Evolutionary conservation across 1,284 basidiomycete species (phyloP).

Genomic region (Ustilago esculenta): DNA sequence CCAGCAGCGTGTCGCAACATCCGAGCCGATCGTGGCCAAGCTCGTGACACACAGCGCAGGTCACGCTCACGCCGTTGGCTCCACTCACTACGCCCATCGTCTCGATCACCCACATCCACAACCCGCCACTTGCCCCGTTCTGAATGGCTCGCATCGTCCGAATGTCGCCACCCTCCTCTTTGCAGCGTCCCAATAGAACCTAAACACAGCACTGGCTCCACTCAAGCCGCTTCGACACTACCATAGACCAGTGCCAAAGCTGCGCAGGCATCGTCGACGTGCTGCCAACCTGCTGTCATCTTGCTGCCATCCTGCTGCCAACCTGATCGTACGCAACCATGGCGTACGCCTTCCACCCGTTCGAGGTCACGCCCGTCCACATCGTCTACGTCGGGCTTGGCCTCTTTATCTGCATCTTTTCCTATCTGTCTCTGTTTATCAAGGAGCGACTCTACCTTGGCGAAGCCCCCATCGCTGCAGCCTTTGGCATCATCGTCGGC

Average conservation of each 20-base stretch:
- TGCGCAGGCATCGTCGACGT: too few relatives aligned
- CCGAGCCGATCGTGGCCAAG: too few relatives aligned
- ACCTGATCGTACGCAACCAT: slow-evolving; percentile 7
- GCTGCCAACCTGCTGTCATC: too few relatives aligned
- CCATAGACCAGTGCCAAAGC: too few relatives aligned
- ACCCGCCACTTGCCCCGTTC: too few relatives aligned
- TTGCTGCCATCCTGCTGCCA: too few relatives aligned
- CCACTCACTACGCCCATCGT: too few relatives aligned
- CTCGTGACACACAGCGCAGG: too few relatives aligned
- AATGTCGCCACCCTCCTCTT: slow-evolving; percentile 31
- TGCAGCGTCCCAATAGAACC: slow-evolving; percentile 14
- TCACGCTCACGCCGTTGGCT: too few relatives aligned
- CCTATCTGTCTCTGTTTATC: slow-evolving; percentile 91
- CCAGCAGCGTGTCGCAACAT: too few relatives aligned
- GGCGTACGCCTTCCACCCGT: slow-evolving; percentile 56
- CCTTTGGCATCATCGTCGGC: slow-evolving; percentile 88
- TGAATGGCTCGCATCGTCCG: slow-evolving; percentile 17
- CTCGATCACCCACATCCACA: too few relatives aligned
- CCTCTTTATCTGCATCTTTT: slow-evolving; percentile 74
- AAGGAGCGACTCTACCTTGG: slow-evolving; percentile 94
- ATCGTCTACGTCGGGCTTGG: slow-evolving; percentile 64
- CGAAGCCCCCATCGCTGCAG: slow-evolving; percentile 93
- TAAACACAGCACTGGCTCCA: background rate
- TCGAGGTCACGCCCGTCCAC: slow-evolving; percentile 63
- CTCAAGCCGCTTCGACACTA: too few relatives aligned